Conservation (phyloP, 73 alveolate genomes). For the Blepharisma stoltei region DNA sequence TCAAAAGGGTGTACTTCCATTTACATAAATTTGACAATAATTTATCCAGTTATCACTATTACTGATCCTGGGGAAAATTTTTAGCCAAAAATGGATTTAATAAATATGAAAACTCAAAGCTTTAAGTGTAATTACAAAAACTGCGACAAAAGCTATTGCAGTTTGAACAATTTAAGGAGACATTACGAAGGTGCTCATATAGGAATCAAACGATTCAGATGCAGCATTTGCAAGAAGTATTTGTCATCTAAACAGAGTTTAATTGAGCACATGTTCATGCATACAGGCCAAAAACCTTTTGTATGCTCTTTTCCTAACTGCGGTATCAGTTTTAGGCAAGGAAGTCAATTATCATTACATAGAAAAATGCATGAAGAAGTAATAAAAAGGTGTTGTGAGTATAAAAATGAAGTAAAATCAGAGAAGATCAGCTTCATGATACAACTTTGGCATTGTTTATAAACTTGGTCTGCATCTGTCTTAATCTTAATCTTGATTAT, state of each 20-base stretch:
- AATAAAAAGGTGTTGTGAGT: no score
- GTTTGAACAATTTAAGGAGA: constrained; percentile 46
- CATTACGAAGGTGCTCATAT: constrained; percentile 46
- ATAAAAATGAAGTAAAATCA: no score
- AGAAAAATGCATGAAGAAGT: constrained; percentile 43
- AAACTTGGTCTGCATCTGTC: no score
- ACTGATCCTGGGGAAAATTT: no score
- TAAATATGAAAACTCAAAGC: neutral
- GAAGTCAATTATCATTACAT: constrained; percentile 57
- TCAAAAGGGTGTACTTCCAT: no score
- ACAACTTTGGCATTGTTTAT: no score
- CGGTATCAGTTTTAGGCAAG: constrained; percentile 38
- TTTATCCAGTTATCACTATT: no score
- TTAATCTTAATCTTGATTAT: no score
- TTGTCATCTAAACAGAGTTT: constrained; percentile 49
- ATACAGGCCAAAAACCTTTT: constrained; percentile 52
- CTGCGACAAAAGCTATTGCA: constrained; percentile 46
- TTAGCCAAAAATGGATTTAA: neutral
- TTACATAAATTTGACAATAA: no score
- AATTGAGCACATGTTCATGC: constrained; percentile 55
- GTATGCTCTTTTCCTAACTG: constrained; percentile 56
- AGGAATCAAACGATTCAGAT: constrained; percentile 34
- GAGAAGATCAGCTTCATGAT: no score
- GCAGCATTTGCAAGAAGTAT: constrained; percentile 46
- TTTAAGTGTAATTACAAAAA: constrained; percentile 36